phyloP scores from a whole-genome alignment of 2,329 filamentous ascomycete species.

The Xylaria sp. region DNA sequence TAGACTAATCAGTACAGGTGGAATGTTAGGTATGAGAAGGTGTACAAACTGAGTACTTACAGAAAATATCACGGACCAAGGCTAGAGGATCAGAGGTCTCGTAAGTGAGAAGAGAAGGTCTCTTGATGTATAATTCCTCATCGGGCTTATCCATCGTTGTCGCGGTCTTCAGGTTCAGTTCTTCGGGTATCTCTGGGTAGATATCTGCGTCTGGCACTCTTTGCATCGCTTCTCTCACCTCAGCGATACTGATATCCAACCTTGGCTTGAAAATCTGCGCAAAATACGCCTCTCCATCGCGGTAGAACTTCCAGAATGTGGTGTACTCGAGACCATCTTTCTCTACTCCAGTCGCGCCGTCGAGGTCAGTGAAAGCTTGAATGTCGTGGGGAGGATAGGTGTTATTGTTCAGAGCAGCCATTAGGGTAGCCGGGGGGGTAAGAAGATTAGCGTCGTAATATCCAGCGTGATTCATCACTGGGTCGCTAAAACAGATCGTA shows the following conservation, averaged over 20 bases:
- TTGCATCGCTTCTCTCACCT: slow-evolving; percentile 34
- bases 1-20: slow-evolving; percentile 7
- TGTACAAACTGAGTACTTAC: slow-evolving; percentile 26
- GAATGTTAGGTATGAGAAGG: not conserved
- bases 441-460: not conserved
- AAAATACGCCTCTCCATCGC: slow-evolving; percentile 36
- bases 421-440: not conserved
- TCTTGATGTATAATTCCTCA: slow-evolving; percentile 36
- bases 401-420: slow-evolving; percentile 23
- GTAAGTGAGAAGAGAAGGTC: slow-evolving; percentile 36
- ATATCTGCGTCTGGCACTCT: slow-evolving; percentile 37
- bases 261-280: slow-evolving; percentile 35
- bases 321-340: slow-evolving; percentile 28
- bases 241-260: slow-evolving; percentile 32
- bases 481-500: not conserved
- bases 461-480: no score
- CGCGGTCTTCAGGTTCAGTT: slow-evolving; percentile 24
- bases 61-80: slow-evolving; percentile 34
- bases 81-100: slow-evolving; percentile 21
- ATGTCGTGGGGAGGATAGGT: slow-evolving; percentile 34
- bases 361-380: slow-evolving; percentile 33
- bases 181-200: slow-evolving; percentile 38
- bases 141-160: slow-evolving; percentile 19
- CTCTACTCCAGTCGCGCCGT: slow-evolving; percentile 29
- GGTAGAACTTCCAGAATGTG: slow-evolving; percentile 39